Base-by-base conservation (phyloP, 2,329 filamentous ascomycete genomes). In the Zymoseptoria brevis region DNA sequence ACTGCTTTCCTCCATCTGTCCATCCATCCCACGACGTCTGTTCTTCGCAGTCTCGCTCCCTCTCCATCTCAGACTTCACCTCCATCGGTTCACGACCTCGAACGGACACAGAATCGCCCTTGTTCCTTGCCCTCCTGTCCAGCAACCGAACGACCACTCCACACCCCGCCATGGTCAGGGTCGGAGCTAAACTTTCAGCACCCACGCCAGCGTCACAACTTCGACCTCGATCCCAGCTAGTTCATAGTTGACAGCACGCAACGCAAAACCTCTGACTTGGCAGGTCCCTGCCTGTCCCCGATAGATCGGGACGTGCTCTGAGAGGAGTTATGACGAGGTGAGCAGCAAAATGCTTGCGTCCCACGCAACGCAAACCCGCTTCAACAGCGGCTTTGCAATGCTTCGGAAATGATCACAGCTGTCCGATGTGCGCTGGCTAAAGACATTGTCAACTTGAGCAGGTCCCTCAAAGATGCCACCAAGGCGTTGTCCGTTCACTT, bases 401-500 rank as follows among this genome's bases (percentile, higher is more conserved):
- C 35, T 45, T 45, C 35, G 7, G n/a, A 45, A 7, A 45, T 45
- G 35, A 45, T 45, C 16, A 45, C 35, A 6, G 35, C 35, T 4
- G 35, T 45, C 35, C 35, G 35, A n/a, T 45, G 35, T 45, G 35
- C 13, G 35, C 35, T 45, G 35, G 35, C 35, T 45, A 45, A 45
- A 45, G 5, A 45, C 35, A 45, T 45, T 5, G 35, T 45, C 35
- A 11, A 45, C 35, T 45, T 45, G 35, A 45, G 30, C 56, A 80
- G 78, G 59, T 75, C 76, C 26, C 75, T 81, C 65, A 79, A 76
- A 69, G 79, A 80, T 65, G 74, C 76, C 60, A 71, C 79, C 64
- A 78, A 75, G 68, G 74, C 74, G 21, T 72, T 82, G 52, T 77
- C 75, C 55, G 66, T 67, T 57, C 72, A 75, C 60, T 78, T 81